Evolutionary conservation across 2,329 filamentous ascomycete species (phyloP).

Genomic region (Clonostachys byssicola): DNA sequence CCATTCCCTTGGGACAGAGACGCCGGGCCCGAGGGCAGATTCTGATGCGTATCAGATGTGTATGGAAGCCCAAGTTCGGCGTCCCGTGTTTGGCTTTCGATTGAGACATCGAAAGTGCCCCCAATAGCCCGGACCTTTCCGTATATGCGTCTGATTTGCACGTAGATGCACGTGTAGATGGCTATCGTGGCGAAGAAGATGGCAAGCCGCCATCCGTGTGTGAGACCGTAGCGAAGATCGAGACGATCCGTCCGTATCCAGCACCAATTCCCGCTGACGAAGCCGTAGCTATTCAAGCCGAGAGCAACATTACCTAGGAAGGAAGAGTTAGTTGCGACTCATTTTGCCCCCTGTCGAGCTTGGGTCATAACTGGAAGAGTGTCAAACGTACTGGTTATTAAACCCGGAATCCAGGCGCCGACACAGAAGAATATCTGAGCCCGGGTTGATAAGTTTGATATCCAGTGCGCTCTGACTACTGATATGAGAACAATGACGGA

Average conservation of each 20-base stretch:
- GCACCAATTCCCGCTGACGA: constrained; percentile 41
- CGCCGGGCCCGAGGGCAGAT: too few species aligned
- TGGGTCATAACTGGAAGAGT: neutral
- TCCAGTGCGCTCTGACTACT: constrained; percentile 1
- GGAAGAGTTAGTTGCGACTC: neutral
- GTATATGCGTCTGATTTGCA: constrained; percentile 1
- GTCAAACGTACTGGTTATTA: constrained; percentile 2
- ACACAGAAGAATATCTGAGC: constrained; percentile 1
- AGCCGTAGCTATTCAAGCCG: neutral
- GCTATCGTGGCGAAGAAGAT: constrained; percentile 31
- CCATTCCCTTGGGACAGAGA: too few species aligned
- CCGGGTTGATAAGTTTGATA: neutral
- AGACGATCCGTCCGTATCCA: constrained; percentile 32
- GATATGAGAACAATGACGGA: constrained; percentile 2
- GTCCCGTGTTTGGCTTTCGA: too few species aligned
- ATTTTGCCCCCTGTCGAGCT: neutral
- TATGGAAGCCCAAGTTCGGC: too few species aligned
- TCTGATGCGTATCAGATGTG: too few species aligned
- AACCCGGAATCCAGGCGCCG: constrained; percentile 2
- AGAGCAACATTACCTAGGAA: constrained; percentile 2
- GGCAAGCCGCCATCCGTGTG: constrained; percentile 38
- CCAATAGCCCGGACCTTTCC: neutral
- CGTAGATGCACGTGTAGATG: constrained; percentile 36
- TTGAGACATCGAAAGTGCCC: too few species aligned
- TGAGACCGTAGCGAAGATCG: constrained; percentile 35